phyloP scores from a whole-genome alignment of 257 asterid species.

The Solanum pennellii region DNA sequence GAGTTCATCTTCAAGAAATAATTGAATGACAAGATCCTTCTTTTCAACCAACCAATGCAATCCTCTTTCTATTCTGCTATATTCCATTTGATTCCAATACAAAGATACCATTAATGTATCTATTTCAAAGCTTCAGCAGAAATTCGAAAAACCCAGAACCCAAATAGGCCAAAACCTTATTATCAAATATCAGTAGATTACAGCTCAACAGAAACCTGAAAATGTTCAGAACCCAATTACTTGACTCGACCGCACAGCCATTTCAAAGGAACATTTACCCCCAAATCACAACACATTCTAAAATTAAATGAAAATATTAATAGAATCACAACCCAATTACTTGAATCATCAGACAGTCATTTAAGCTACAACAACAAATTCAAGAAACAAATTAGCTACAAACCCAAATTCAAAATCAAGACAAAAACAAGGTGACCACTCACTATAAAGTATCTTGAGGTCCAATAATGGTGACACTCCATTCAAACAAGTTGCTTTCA shows the following conservation, averaged over 20 bases:
- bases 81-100: background rate
- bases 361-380: background rate
- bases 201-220: background rate
- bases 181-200: background rate
- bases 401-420: background rate
- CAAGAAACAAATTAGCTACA: background rate
- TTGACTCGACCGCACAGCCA: background rate
- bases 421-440: slow-evolving; percentile 13
- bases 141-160: background rate
- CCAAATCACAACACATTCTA: background rate
- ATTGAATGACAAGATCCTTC: background rate
- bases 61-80: background rate
- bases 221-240: background rate
- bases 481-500: slow-evolving; percentile 76
- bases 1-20: too few species aligned
- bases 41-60: background rate
- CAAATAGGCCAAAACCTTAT: background rate
- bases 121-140: background rate
- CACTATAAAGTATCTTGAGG: slow-evolving; percentile 95
- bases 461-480: slow-evolving; percentile 95
- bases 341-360: background rate
- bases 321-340: background rate
- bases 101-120: background rate
- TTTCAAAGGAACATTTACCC: background rate
- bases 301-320: background rate